Conservation (phyloP, 768 basidiomycete species). For the Mrakia gelida region DNA sequence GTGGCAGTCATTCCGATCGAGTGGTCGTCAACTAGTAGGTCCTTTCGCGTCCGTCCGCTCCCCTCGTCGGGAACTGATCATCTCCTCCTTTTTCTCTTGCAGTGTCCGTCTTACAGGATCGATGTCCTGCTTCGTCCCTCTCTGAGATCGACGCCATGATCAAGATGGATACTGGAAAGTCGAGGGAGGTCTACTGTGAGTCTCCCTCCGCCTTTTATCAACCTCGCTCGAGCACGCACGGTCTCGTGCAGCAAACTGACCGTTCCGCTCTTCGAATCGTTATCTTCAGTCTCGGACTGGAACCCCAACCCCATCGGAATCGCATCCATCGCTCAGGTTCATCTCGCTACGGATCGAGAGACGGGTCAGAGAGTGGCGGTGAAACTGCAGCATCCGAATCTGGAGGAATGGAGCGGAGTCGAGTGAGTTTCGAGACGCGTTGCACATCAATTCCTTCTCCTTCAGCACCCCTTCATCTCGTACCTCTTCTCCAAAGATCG, state of each 20-base stretch:
- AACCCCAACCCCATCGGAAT: conserved; percentile 86
- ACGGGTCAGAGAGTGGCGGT: conserved; percentile 78
- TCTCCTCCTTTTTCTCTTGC: neutral
- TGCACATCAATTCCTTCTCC: conserved; percentile 52
- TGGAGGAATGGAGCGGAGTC: conserved; percentile 84
- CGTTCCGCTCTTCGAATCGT: conserved; percentile 47
- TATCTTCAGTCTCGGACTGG: conserved; percentile 60
- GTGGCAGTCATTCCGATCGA: conserved; percentile 57
- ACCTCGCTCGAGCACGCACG: too few species aligned
- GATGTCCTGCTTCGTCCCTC: conserved; percentile 82
- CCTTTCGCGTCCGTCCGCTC: neutral
- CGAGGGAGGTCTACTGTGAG: conserved; percentile 27
- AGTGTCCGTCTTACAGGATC: conserved; percentile 59
- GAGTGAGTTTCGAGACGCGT: conserved; percentile 73
- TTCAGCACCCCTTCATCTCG: conserved; percentile 18
- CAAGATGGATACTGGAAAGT: conserved; percentile 62
- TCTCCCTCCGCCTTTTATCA: neutral
- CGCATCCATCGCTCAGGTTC: conserved; percentile 93
- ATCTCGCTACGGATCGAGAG: conserved; percentile 67
- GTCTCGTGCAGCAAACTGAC: neutral
- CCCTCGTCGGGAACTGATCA: neutral
- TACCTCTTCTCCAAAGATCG: neutral
- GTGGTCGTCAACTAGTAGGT: conserved; percentile 30
- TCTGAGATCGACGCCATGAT: conserved; percentile 73
- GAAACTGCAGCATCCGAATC: conserved; percentile 75